Base-by-base conservation (phyloP, 2,329 filamentous ascomycete species). In the Cryphonectria japonica region DNA sequence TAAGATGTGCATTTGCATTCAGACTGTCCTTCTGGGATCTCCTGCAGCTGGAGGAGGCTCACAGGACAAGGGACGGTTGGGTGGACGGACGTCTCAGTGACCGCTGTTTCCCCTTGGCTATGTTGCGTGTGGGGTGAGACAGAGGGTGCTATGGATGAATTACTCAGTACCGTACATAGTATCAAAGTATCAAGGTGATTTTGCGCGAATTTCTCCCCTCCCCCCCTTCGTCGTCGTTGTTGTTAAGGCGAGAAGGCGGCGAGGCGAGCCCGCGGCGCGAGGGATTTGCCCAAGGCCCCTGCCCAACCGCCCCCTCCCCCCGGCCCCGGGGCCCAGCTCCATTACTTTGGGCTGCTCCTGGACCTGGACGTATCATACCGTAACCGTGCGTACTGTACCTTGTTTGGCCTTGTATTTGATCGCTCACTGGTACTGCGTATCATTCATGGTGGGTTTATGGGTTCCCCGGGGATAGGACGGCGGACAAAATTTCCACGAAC, bases 11-110 rank as follows among this genome's bases (percentile, higher is more conserved):
- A 50, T 39, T 37, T 61, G 59, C 14, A 22, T n/a, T 61, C 59
- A 37, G 3, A 37, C 59, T 37, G 59, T 61, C 59, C 16, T 16
- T 50, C 43, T 50, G 22, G 46, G 46, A 9, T 50, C 22, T n/a
- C 11, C 46, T n/a, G 46, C 43, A 50, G 43, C 43, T 50, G 43
- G 43, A 50, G 43, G 43, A 50, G 43, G 3, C 3, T 2, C n/a
- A 59, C n/a, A 59, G 8, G 54, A 37, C 57, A 61, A n/a, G 57
- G 57, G 32, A 11, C 26, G 26, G 26, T 26, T 19, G 59, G 43
- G 59, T 61, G 59, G 59, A 26, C 19, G 46, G 46, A 61, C 11
- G 59, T 39, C 32, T 61, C 34, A 61, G 59, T 61, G 59, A 61
- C 59, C 59, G 59, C 59, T 61, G 34, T 22, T 61, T 61, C n/a